These are phyloP conservation scores for Orychophragmus violaceus DNA, from an alignment of 345 rosid genomes.

Conservation along the genomic window DNA sequence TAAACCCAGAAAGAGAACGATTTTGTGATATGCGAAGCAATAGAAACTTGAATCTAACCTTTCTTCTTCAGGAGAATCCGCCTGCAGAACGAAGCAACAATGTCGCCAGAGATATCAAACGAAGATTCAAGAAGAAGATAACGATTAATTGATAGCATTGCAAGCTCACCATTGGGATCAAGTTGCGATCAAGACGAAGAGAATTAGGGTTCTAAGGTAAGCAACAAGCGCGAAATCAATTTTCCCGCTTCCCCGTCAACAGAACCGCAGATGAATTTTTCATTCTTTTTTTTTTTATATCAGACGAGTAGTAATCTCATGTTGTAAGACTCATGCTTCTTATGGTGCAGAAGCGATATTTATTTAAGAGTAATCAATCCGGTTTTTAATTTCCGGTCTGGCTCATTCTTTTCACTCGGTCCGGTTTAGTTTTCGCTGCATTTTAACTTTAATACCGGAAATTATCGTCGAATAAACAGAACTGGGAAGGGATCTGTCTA, in stretches of 20 bases:
- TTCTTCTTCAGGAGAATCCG: conserved; percentile 55
- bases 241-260: neutral
- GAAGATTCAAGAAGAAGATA: neutral
- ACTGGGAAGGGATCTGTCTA: neutral
- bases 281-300: neutral
- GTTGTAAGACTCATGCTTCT: conserved; percentile 7
- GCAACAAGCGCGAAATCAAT: neutral
- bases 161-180: conserved; percentile 24
- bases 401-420: neutral
- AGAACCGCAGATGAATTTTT: conserved; percentile 1
- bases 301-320: neutral
- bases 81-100: conserved; percentile 39
- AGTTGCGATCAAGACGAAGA: conserved; percentile 13
- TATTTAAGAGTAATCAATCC: neutral
- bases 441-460: neutral
- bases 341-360: neutral
- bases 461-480: neutral
- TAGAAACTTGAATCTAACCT: conserved; percentile 39
- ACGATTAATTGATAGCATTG: neutral
- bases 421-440: neutral
- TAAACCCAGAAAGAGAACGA: neutral
- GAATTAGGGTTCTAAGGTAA: conserved; percentile 26
- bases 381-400: neutral
- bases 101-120: neutral
- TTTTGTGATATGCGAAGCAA: neutral